Percentiles rank a stretch among this genome's conserved stretches.
These are phyloP conservation scores for Auriculariales sp. DNA, from an alignment of 768 basidiomycete species.

Conservation along the genomic window DNA sequence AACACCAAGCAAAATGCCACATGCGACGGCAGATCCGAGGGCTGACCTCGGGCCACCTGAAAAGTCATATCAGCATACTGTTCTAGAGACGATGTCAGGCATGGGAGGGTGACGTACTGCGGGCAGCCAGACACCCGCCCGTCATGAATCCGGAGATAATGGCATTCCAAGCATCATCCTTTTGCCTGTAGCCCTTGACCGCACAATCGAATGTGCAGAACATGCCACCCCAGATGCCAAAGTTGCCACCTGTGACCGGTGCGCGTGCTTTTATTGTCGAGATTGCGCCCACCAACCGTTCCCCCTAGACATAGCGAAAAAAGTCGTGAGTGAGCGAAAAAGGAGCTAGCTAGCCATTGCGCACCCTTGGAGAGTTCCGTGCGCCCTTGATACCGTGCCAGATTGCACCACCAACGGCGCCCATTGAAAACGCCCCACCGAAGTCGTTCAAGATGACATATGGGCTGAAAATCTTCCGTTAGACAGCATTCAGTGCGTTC, in stretches of 20 bases:
- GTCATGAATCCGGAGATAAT: slow-evolving; percentile 98
- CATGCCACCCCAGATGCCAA: slow-evolving; percentile 93
- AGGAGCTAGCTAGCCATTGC: slow-evolving; percentile 11
- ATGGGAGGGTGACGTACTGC: slow-evolving; percentile 48
- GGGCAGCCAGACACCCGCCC: slow-evolving; percentile 85
- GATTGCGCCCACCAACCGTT: slow-evolving; percentile 84
- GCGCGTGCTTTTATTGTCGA: slow-evolving; percentile 96
- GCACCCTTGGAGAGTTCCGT: slow-evolving; percentile 84
- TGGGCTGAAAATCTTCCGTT: slow-evolving; percentile 40
- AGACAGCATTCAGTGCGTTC: slow-evolving; percentile 3
- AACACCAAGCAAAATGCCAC: slow-evolving; percentile 89
- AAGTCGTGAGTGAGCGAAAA: not conserved
- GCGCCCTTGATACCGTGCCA: slow-evolving; percentile 99
- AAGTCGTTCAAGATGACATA: slow-evolving; percentile 99
- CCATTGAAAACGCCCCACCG: slow-evolving; percentile 96
- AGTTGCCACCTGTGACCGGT: slow-evolving; percentile 95
- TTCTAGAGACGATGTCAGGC: not conserved
- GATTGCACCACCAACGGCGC: slow-evolving; percentile 91
- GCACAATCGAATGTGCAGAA: slow-evolving; percentile 98
- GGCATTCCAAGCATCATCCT: slow-evolving; percentile 98
- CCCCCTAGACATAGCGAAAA: slow-evolving; percentile 43
- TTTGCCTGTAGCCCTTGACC: slow-evolving; percentile 91
- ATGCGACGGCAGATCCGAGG: slow-evolving; percentile 84
- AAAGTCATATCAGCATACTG: not conserved
- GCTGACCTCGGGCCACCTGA: slow-evolving; percentile 87